A percentile compares a stretch with the other conserved stretches of the same genome.
Conservation (phyloP, 441 rosid species). For the Jatropha podagrica region DNA sequence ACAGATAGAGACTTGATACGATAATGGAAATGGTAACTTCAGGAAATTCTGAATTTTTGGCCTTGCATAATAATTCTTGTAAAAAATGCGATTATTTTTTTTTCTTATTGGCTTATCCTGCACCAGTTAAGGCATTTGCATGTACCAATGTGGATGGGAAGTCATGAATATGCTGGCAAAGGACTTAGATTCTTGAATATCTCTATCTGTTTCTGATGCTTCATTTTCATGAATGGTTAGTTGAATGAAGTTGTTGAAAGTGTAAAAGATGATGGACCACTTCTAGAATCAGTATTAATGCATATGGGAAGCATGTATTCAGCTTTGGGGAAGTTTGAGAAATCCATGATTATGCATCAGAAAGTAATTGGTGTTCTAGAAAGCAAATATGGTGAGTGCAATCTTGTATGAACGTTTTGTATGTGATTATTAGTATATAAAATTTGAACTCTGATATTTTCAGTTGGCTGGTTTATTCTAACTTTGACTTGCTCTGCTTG, state of each 20-base stretch:
- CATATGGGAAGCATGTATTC: conserved; percentile 90
- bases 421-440: neutral
- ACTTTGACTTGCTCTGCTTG: neutral
- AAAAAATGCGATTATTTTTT: neutral
- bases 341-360: conserved; percentile 50
- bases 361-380: conserved; percentile 57
- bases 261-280: conserved; percentile 50
- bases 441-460: neutral
- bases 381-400: conserved; percentile 52
- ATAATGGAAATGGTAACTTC: too few species aligned
- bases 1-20: too few species aligned
- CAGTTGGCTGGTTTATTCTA: neutral
- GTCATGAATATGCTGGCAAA: neutral
- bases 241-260: conserved; percentile 53
- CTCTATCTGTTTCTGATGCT: conserved; percentile 22
- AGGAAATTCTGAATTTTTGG: too few species aligned
- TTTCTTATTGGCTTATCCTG: neutral
- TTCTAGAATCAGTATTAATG: conserved; percentile 66
- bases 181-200: neutral
- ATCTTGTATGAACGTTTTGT: neutral
- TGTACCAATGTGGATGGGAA: neutral
- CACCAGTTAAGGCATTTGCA: neutral
- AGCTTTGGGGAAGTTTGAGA: conserved; percentile 55
- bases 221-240: conserved; percentile 40
- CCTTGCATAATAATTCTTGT: too few species aligned